These are phyloP conservation scores for Xylariaceae sp. DNA, from an alignment of 2,329 filamentous ascomycete genomes.

Conservation along the genomic window DNA sequence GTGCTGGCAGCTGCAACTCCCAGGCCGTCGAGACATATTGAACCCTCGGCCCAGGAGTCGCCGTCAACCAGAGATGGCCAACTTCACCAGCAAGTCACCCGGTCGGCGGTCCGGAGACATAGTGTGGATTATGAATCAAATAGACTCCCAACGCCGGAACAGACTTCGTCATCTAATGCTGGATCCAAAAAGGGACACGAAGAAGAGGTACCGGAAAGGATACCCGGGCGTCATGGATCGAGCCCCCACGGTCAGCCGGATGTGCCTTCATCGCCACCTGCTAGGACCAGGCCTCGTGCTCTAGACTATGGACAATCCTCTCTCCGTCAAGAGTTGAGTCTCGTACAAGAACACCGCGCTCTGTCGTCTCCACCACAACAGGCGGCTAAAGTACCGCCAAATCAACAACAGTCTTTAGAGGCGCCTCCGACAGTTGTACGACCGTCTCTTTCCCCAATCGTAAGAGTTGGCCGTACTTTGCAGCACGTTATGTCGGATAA, in stretches of 20 bases:
- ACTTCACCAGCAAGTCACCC: conserved; percentile 15
- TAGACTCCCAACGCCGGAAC: conserved; percentile 49
- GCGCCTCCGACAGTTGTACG: conserved; percentile 17
- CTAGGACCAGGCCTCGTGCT: conserved; percentile 21
- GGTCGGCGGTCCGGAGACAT: conserved; percentile 30
- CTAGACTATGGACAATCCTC: conserved; percentile 22
- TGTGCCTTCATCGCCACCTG: conserved; percentile 33
- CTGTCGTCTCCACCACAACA: conserved; percentile 21
- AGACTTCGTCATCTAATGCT: conserved; percentile 38
- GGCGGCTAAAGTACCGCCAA: conserved; percentile 14
- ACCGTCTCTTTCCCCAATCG: conserved; percentile 47
- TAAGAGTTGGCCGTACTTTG: conserved; percentile 51
- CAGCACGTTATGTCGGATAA: conserved; percentile 56
- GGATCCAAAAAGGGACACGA: conserved; percentile 26
- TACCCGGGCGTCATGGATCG: conserved; percentile 8
- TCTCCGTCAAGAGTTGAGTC: conserved; percentile 20
- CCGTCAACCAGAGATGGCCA: no score
- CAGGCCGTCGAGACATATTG: conserved; percentile 21
- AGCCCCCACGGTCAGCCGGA: conserved; percentile 20
- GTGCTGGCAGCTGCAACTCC: conserved; percentile 47
- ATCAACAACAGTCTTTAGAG: conserved; percentile 17
- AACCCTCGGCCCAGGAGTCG: no score
- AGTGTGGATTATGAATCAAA: conserved; percentile 33
- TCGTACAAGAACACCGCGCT: conserved; percentile 16
- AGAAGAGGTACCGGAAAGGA: conserved; percentile 19